phyloP scores from a whole-genome alignment of 148 eudicot genomes.

The Camellia sinensis region DNA sequence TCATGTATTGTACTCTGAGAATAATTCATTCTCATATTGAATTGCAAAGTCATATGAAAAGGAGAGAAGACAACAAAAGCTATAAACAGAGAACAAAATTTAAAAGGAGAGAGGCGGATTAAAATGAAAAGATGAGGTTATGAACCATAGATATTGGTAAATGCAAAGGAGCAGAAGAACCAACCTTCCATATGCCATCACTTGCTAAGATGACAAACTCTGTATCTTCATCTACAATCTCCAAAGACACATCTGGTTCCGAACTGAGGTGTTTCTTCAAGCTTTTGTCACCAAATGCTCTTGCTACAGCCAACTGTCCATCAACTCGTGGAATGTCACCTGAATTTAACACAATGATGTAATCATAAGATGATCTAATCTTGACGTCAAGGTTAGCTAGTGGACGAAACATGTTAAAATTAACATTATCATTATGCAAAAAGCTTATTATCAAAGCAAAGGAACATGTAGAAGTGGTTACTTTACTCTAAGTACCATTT shows the following conservation, averaged over 20 bases:
- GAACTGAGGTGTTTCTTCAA: slow-evolving; percentile 71
- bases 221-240: slow-evolving; percentile 49
- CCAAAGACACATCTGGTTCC: slow-evolving; percentile 57
- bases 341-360: slow-evolving; percentile 20
- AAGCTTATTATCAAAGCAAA: background rate
- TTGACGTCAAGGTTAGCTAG: background rate
- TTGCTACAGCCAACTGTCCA: slow-evolving; percentile 72
- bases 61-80: too few relatives aligned
- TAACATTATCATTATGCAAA: background rate
- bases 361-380: background rate
- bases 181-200: slow-evolving; percentile 78
- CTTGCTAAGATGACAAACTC: slow-evolving; percentile 67
- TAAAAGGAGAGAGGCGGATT: too few relatives aligned
- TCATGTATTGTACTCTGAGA: background rate
- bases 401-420: background rate
- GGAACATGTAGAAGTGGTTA: background rate
- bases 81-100: background rate
- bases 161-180: background rate
- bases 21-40: background rate
- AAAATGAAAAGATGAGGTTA: background rate
- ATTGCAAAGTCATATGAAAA: background rate
- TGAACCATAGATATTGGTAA: background rate
- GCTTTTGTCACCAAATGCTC: slow-evolving; percentile 82
- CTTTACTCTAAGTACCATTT: background rate
- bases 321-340: slow-evolving; percentile 80